Evolutionary conservation across 768 basidiomycete genomes (phyloP), one percentile per base, ranked within the genome.

Genomic region (Phaeolepiota aurea): DNA sequence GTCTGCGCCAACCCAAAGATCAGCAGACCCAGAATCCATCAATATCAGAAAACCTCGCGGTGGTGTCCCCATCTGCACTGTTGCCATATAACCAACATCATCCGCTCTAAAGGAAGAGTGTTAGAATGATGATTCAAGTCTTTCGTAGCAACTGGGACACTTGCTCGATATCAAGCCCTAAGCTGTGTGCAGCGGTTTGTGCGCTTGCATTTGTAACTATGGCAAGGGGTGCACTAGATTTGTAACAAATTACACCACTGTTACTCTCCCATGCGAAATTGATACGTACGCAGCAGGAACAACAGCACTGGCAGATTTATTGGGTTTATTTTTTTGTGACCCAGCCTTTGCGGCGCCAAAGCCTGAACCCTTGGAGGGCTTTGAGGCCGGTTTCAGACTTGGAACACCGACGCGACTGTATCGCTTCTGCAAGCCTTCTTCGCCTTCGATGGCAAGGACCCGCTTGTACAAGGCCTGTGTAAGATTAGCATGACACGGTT

Each of bases 21-120:
- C 82, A 7, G 80, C 77, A 10, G 75, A 77, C 20, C 82, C 82
- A 21, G 77, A 79, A 55, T 84, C 82, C 75, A 84, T 78, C 14
- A 84, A 63, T 39, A 85, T 55, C 20, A 62, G 53, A 51, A 77
- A 83, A 44, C 72, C 52, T 22, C 53, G 64, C 5, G 76, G 69
- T 15, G 82, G 82, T 1, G 77, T 82, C n/a, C 83, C 83, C 35
- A 84, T 69, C 50, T 79, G 71, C 9, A 85, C 49, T 9, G 67
- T 72, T 5, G 77, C 72, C 30, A 79, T 55, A 49, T 79, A 76
- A 2, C 71, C 70, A 12, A 72, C 56, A 53, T 76, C 75, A 23
- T 65, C 56, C 5, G 59, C 61, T 42, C 69, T 71, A 19, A 9
- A 39, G 28, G 28, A 25, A 13, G 44, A 11, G 20, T 13, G 19